Evolutionary conservation across 805 yeast species (phyloP).

Genomic region (Hanseniaspora meyeri): DNA sequence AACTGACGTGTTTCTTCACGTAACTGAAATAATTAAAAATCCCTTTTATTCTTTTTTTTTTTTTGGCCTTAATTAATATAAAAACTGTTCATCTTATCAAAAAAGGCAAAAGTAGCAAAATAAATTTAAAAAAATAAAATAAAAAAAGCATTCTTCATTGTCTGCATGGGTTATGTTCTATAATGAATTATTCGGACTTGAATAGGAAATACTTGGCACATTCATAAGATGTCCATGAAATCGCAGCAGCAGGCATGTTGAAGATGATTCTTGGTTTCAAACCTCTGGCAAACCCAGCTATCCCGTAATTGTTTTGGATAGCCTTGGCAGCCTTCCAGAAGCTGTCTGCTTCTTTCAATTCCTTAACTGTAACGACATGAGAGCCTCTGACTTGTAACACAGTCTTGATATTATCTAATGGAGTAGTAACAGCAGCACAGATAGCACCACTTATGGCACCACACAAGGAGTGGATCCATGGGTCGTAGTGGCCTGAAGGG

Average conservation of each 20-base stretch:
- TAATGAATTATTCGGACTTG: neutral
- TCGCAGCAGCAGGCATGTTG: constrained; percentile 91
- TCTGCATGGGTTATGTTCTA: too few species aligned
- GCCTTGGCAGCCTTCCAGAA: constrained; percentile 59
- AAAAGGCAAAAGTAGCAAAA: neutral
- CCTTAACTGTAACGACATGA: constrained; percentile 30
- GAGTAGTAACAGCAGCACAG: constrained; percentile 91
- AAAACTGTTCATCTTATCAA: neutral
- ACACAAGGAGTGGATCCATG: constrained; percentile 78
- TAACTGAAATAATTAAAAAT: too few species aligned
- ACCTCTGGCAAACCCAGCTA: constrained; percentile 66
- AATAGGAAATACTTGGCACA: constrained; percentile 60
- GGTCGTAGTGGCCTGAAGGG: constrained; percentile 70
- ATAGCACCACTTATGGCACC: constrained; percentile 92
- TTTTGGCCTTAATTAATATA: too few species aligned
- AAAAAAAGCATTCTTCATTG: too few species aligned
- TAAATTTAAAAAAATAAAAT: too few species aligned
- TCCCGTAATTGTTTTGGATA: constrained; percentile 49
- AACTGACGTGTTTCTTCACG: too few species aligned
- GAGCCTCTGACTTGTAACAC: constrained; percentile 70
- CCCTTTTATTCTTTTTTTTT: too few species aligned
- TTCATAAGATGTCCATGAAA: constrained; percentile 95
- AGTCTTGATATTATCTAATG: constrained; percentile 87
- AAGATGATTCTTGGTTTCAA: constrained; percentile 81
- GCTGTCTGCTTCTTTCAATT: constrained; percentile 44